Evolutionary conservation across 257 asterid species (phyloP).

Genomic region (Salvia splendens): DNA sequence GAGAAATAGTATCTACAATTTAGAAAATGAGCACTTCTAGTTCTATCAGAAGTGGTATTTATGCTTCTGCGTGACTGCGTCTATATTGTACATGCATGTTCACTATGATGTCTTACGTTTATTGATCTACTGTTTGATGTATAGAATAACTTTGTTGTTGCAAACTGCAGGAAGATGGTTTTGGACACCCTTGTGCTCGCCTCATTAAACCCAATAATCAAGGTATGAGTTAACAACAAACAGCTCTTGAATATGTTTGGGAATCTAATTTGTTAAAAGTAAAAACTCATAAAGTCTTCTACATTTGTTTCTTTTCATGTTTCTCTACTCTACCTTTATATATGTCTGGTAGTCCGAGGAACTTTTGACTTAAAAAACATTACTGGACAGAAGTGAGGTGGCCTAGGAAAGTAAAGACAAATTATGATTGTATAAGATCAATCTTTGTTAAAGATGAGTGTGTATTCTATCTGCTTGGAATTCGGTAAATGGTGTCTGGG

Average conservation of each 20-base stretch:
- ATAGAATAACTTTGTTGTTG: constrained; percentile 4
- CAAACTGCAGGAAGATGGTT: constrained; percentile 38
- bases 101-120: constrained; percentile 3
- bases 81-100: constrained; percentile 2
- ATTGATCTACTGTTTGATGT: constrained; percentile 10
- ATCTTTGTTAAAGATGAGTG: too few relatives aligned
- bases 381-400: not conserved
- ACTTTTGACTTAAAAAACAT: not conserved
- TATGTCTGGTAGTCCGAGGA: not conserved
- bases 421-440: too few relatives aligned
- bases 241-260: not conserved
- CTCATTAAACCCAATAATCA: constrained; percentile 39
- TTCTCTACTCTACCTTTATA: not conserved
- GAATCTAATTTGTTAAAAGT: not conserved
- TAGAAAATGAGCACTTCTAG: not conserved
- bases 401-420: too few relatives aligned
- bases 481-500: too few relatives aligned
- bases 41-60: not conserved
- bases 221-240: constrained; percentile 37
- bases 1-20: not conserved
- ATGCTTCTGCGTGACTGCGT: not conserved
- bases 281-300: not conserved
- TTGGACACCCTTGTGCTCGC: constrained; percentile 34
- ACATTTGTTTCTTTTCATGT: not conserved
- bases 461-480: too few relatives aligned